These are phyloP conservation scores for Fragilariopsis cylindrus DNA, from an alignment of 108 stramenopile genomes.

Conservation along the genomic window DNA sequence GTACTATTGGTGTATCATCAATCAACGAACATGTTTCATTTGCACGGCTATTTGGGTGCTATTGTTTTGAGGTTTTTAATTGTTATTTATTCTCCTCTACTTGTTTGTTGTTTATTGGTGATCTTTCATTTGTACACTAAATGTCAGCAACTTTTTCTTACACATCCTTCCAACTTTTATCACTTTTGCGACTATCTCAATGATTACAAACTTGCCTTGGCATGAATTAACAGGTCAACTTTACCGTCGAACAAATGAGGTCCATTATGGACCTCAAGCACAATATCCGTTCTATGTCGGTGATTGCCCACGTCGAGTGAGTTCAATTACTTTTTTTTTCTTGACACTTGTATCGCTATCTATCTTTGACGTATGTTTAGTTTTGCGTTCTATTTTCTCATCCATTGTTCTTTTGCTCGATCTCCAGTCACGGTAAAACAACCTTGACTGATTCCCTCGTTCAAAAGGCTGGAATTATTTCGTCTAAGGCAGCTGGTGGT, in stretches of 20 bases:
- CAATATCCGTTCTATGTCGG: constrained; percentile 99
- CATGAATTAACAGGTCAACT: constrained; percentile 89
- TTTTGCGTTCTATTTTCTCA: neutral
- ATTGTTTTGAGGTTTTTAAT: too few species aligned
- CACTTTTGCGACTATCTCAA: neutral
- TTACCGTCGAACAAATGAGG: constrained; percentile 98
- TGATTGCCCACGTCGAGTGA: constrained; percentile 99
- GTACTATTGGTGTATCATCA: too few species aligned
- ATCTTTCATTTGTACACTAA: too few species aligned
- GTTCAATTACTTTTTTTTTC: neutral
- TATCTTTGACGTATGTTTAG: neutral
- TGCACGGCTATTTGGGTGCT: too few species aligned
- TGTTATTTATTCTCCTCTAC: too few species aligned
- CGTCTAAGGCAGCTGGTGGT: constrained; percentile 98
- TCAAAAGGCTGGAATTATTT: constrained; percentile 99
- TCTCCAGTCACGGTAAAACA: constrained; percentile 95
- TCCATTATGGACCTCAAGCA: constrained; percentile 99
- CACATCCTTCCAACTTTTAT: neutral
- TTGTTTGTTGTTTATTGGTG: too few species aligned
- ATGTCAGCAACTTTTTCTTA: neutral
- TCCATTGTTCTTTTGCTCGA: neutral
- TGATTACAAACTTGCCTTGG: neutral
- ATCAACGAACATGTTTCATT: too few species aligned
- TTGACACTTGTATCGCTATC: neutral
- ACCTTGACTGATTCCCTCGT: constrained; percentile 99